Evolutionary conservation across 2,329 filamentous ascomycete species (phyloP).

Genomic region (Didymella pomorum): DNA sequence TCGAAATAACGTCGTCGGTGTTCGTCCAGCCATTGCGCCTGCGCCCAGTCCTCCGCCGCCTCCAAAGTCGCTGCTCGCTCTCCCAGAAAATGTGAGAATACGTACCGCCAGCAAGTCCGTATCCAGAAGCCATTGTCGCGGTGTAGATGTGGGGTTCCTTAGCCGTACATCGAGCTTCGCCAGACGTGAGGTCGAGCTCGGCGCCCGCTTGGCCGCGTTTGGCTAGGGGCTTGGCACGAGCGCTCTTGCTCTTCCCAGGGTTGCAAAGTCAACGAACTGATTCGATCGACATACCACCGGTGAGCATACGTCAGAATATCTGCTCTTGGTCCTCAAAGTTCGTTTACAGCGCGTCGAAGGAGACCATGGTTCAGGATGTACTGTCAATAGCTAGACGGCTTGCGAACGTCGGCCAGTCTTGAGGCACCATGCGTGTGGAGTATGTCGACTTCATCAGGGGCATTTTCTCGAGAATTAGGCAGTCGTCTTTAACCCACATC

Average conservation of each 20-base stretch:
- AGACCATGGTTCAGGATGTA: neutral
- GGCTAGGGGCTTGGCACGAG: conserved; percentile 11
- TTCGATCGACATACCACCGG: neutral
- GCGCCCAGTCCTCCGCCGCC: conserved; percentile 16
- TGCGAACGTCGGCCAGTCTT: neutral
- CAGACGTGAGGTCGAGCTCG: conserved; percentile 30
- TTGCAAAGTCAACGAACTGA: neutral
- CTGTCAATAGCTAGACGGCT: neutral
- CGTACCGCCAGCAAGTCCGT: conserved; percentile 80
- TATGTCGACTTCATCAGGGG: neutral
- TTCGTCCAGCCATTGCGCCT: conserved; percentile 32
- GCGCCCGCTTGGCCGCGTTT: conserved; percentile 1
- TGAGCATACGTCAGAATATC: neutral
- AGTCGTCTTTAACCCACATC: too few species aligned
- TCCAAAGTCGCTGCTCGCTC: conserved; percentile 13
- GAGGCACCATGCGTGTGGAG: neutral
- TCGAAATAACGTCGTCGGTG: conserved; percentile 15
- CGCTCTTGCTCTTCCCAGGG: neutral
- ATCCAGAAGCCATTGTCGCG: conserved; percentile 78
- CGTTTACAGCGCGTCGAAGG: neutral
- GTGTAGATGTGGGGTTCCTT: conserved; percentile 41
- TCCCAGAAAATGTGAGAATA: conserved; percentile 26
- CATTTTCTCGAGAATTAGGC: too few species aligned
- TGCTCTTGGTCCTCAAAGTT: neutral
- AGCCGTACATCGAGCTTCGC: conserved; percentile 22